Conservation (phyloP, 345 rosid genomes). For the Moricandia moricandioides region DNA sequence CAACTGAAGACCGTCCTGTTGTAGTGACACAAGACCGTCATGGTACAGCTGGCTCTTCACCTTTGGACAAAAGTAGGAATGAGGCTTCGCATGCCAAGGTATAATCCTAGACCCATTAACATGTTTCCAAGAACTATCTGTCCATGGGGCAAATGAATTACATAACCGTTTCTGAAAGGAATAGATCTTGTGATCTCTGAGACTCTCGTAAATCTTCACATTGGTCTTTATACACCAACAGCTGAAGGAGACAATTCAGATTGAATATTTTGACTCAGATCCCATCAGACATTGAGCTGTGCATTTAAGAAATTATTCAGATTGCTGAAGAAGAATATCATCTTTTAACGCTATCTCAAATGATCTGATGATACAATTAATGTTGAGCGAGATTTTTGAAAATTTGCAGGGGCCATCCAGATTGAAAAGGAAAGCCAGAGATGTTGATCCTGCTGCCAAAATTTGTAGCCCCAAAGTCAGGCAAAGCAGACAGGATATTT, state of each 20-base stretch:
- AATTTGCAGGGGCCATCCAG: conserved; percentile 40
- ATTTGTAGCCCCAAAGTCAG: conserved; percentile 34
- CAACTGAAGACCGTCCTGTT: conserved; percentile 34
- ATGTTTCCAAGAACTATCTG: neutral
- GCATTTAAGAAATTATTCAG: conserved; percentile 27
- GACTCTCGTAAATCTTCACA: conserved; percentile 23
- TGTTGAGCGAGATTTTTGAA: conserved; percentile 29
- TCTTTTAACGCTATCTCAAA: conserved; percentile 25
- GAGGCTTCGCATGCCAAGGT: conserved; percentile 46
- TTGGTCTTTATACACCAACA: conserved; percentile 9
- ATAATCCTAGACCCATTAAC: conserved; percentile 15
- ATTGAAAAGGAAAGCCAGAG: conserved; percentile 54
- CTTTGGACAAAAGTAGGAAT: conserved; percentile 25
- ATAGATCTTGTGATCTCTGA: conserved; percentile 29
- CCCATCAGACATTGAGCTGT: conserved; percentile 25
- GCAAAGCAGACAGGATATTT: conserved; percentile 26
- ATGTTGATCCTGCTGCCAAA: conserved; percentile 35
- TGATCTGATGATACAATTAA: conserved; percentile 12
- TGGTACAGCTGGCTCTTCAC: conserved; percentile 37
- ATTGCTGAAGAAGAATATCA: conserved; percentile 24
- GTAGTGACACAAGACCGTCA: conserved; percentile 36
- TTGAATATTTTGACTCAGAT: conserved; percentile 31
- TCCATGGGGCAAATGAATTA: conserved; percentile 9
- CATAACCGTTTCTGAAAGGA: conserved; percentile 6
- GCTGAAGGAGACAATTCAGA: conserved; percentile 22